These are phyloP conservation scores for Talaromyces proteolyticus DNA, from an alignment of 495 filamentous ascomycete species.

Conservation along the genomic window DNA sequence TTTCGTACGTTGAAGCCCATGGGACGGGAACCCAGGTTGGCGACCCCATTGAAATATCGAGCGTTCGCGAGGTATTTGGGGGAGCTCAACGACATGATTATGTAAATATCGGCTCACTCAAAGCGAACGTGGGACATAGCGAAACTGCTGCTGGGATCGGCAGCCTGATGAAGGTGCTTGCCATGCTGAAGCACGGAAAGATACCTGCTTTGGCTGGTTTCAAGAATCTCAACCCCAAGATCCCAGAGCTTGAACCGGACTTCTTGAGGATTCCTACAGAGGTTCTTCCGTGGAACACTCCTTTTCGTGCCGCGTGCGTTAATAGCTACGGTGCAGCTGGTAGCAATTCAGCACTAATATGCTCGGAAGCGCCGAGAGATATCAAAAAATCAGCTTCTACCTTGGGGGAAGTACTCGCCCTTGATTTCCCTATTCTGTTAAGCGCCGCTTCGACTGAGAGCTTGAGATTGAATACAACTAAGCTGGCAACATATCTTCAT, in stretches of 20 bases:
- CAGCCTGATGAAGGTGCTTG: constrained; percentile 31
- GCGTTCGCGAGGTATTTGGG: constrained; percentile 23
- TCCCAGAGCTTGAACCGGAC: constrained; percentile 6
- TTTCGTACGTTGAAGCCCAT: constrained; percentile 37
- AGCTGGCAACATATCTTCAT: not conserved
- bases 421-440: not conserved
- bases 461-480: not conserved
- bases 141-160: constrained; percentile 25
- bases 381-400: not conserved
- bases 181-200: constrained; percentile 39
- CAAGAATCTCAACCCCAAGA: constrained; percentile 40
- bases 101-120: constrained; percentile 27
- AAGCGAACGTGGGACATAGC: constrained; percentile 32
- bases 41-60: constrained; percentile 38
- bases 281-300: not conserved
- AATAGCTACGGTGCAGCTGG: constrained; percentile 5
- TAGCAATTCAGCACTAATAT: constrained; percentile 8
- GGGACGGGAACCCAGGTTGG: constrained; percentile 47
- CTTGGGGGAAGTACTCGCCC: not conserved
- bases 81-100: not conserved
- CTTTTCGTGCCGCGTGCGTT: not conserved
- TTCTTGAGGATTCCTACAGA: not conserved
- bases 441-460: not conserved
- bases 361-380: not conserved
- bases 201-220: constrained; percentile 58